A percentile compares a stretch with the other conserved stretches of the same genome.
phyloP scores from a whole-genome alignment of 1,284 basidiomycete species.

The Boletus coffeatus region DNA sequence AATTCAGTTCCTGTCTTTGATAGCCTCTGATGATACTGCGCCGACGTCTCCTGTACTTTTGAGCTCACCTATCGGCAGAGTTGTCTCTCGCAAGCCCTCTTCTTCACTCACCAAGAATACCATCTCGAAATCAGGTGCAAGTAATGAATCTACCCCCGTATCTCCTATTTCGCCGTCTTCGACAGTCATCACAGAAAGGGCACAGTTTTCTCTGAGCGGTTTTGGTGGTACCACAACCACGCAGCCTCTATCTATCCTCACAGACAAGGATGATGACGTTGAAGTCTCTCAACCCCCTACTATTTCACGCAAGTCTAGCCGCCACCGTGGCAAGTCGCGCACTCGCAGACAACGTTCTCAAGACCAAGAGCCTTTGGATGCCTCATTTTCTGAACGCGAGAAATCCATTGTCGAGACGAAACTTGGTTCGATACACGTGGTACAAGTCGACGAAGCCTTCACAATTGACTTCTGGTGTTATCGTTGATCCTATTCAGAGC shows the following conservation, averaged over 20 bases:
- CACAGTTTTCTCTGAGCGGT: constrained; percentile 56
- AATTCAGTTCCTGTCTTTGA: constrained; percentile 38
- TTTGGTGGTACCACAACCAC: constrained; percentile 45
- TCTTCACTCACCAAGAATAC: constrained; percentile 14
- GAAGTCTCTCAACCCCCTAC: constrained; percentile 49
- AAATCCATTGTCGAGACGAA: constrained; percentile 33
- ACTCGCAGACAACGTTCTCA: constrained; percentile 20
- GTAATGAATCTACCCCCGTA: constrained; percentile 9
- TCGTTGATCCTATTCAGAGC: constrained; percentile 51
- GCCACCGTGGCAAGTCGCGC: constrained; percentile 20
- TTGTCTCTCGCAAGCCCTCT: constrained; percentile 20
- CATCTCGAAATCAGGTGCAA: not conserved
- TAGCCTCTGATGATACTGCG: constrained; percentile 13
- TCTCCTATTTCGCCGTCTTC: constrained; percentile 26
- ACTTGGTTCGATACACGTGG: constrained; percentile 35
- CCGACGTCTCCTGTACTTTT: constrained; percentile 19
- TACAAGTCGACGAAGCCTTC: constrained; percentile 71
- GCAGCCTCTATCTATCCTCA: constrained; percentile 48
- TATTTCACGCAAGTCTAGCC: constrained; percentile 19
- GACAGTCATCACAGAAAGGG: constrained; percentile 39
- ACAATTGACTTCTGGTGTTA: constrained; percentile 71
- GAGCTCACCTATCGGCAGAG: constrained; percentile 19
- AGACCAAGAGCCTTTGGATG: constrained; percentile 8
- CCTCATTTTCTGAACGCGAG: constrained; percentile 14
- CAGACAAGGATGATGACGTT: constrained; percentile 50